Evolutionary conservation across 2,329 filamentous ascomycete species (phyloP), one percentile per base, ranked within the genome.

Genomic region (Beauveria sp.): DNA sequence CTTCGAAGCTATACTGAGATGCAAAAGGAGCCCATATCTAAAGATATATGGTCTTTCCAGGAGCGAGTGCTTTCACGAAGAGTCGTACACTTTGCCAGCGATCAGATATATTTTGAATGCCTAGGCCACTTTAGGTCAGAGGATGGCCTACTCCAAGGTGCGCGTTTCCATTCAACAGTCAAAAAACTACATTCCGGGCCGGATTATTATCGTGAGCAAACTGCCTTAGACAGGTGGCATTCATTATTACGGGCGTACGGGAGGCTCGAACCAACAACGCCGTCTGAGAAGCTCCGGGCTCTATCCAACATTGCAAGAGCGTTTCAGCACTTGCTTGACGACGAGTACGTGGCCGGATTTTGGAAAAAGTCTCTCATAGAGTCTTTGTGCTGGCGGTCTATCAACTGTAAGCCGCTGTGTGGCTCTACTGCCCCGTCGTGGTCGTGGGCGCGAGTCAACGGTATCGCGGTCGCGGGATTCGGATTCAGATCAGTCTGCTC

Each of bases 11-110:
- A 55, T 44, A 51, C 24, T 2, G 44, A 41, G 18, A 50, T 61
- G 59, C 5, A 14, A 18, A n/a, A 56, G 2, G 52, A 61, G 43
- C 59, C 59, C 14, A 40, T 56, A 1, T 61, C 43, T 12, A 50
- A 44, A n/a, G 46, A 43, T 20, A 5, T 61, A 18, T 61, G 59
- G 59, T 48, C 52, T 26, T 61, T 61, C 24, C 59, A 61, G 26
- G 59, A 61, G 34, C 59, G 59, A 8, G 59, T 61, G 16, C 37
- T 61, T 34, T 61, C 59, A 37, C 43, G 24, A n/a, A 43, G 53
- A 9, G 30, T 55, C 10, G 44, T 61, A 12, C 59, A 61, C 46
- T 61, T 61, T 55, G 59, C 59, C 8, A 43, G 43, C 20, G 59
- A 61, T 20, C 59, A 61, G 30, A 28, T 61, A 4, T 61, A 56